Evolutionary conservation across 768 basidiomycete genomes (phyloP).

Genomic region (Infundibulicybe gibba): DNA sequence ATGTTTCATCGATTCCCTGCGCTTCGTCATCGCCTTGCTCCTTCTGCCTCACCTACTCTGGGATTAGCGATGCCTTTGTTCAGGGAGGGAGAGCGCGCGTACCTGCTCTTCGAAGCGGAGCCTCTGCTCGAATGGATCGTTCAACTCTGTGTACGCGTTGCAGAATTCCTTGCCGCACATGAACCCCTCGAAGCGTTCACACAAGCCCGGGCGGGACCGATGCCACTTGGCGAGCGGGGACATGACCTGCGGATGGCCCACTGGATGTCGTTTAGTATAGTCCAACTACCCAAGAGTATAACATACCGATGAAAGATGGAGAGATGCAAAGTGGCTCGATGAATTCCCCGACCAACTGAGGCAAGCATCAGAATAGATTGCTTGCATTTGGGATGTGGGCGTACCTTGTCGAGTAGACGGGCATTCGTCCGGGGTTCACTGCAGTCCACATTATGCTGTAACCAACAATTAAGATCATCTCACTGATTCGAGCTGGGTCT

Average conservation of each 20-base stretch:
- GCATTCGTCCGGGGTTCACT: conserved; percentile 94
- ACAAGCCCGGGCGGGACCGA: conserved; percentile 92
- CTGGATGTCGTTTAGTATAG: conserved; percentile 29
- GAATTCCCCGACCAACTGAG: conserved; percentile 92
- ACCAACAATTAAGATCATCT: not conserved
- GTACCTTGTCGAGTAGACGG: conserved; percentile 89
- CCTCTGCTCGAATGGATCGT: conserved; percentile 96
- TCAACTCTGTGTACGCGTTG: conserved; percentile 99
- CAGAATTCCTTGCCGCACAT: conserved; percentile 98
- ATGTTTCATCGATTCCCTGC: conserved; percentile 95
- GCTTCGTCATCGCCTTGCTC: conserved; percentile 97
- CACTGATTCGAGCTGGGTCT: not conserved
- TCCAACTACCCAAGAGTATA: not conserved
- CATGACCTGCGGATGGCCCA: conserved; percentile 99
- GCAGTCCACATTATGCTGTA: conserved; percentile 93
- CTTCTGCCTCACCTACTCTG: conserved; percentile 77
- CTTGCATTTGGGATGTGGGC: conserved; percentile 1
- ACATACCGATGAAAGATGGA: conserved; percentile 88
- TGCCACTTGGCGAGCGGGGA: conserved; percentile 99
- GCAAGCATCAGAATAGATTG: conserved; percentile 1
- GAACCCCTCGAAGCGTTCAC: conserved; percentile 99
- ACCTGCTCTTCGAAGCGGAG: conserved; percentile 95
- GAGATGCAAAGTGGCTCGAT: conserved; percentile 97
- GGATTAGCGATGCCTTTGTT: not conserved
- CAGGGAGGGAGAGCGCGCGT: conserved; percentile 4